phyloP scores from a whole-genome alignment of 179 eudicot genomes.

The Patellifolia procumbens region DNA sequence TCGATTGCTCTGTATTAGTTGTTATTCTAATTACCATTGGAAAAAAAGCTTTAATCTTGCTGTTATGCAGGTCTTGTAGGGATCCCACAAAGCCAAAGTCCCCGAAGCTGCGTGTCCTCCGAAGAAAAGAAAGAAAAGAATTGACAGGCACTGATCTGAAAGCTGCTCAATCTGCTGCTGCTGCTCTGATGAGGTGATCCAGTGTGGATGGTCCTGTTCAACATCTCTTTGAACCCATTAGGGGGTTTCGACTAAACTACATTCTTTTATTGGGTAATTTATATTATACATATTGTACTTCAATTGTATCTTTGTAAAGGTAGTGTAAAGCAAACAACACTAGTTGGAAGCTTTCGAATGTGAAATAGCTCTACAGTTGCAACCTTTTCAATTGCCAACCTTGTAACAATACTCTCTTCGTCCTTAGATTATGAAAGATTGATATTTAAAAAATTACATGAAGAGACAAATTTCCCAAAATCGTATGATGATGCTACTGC shows the following conservation, averaged over 20 bases:
- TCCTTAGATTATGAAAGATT: too few relatives aligned
- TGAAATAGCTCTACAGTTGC: too few relatives aligned
- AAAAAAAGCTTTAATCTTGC: too few relatives aligned
- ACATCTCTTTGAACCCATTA: conserved; percentile 44
- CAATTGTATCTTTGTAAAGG: conserved; percentile 19
- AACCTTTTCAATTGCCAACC: too few relatives aligned
- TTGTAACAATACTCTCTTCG: too few relatives aligned
- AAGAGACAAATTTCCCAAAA: too few relatives aligned
- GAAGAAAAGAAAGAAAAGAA: conserved; percentile 56
- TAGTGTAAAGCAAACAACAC: too few relatives aligned
- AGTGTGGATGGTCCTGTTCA: conserved; percentile 34
- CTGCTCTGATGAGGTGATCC: conserved; percentile 66
- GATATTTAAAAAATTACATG: too few relatives aligned
- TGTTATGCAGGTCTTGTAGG: conserved; percentile 54
- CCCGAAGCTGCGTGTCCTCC: conserved; percentile 57
- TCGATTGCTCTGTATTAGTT: not conserved
- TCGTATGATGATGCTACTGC: too few relatives aligned
- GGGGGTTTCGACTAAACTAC: conserved; percentile 13
- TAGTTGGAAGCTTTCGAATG: too few relatives aligned
- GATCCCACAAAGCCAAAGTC: conserved; percentile 75
- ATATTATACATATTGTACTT: not conserved
- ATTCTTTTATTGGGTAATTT: not conserved
- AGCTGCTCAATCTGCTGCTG: conserved; percentile 50
- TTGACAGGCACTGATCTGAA: conserved; percentile 27
- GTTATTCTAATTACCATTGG: not conserved